Base-by-base conservation (phyloP, 2,329 filamentous ascomycete species). In the Neoscytalidium dimidiatum region DNA sequence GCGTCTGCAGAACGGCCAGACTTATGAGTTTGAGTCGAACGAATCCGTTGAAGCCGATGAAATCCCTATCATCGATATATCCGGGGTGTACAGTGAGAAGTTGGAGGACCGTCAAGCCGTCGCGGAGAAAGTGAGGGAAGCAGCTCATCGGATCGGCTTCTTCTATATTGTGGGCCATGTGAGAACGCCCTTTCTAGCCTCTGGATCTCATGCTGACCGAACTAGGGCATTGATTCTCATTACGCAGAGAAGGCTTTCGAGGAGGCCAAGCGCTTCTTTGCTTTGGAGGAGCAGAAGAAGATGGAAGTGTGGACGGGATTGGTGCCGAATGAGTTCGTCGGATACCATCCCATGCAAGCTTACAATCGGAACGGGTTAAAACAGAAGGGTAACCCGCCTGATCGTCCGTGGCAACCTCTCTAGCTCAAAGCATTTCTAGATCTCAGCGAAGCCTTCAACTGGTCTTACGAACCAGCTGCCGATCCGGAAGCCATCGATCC, bases 321-420 rank as follows among this genome's bases (percentile, higher is more conserved):
- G 14, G 70, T 78, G 0, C 74, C 73, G 0, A 74, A 73, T 21
- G 77, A 79, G 52, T 78, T 73, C 71, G 70, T 69, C 61, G 74
- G 75, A 11, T 77, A 74, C 53, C 73, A 76, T 49, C 75, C 78
- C 1, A 74, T 75, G 51, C 78, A 74, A 28, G 77, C 80, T 57
- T 80, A 81, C 28, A 81, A 86, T 65, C 68, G 75, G 1, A 86
- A 85, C 66, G 80, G 80, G 0, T 78, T 76, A 38, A 84, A 85
- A 70, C 79, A 78, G 26, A 69, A 79, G 67, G 86, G 71, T 72
- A 69, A 86, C 14, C 1, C 3, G 4, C 13, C 67, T 74, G 82
- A 53, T 13, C 46, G 3, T 33, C n/a, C n/a, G n/a, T n/a, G n/a
- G n/a, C 1, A 21, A n/a, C 49, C 13, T 19, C n/a, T 1, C 3